Evolutionary conservation across 129 eudicot species (phyloP).

Genomic region (Artemisia argyi): DNA sequence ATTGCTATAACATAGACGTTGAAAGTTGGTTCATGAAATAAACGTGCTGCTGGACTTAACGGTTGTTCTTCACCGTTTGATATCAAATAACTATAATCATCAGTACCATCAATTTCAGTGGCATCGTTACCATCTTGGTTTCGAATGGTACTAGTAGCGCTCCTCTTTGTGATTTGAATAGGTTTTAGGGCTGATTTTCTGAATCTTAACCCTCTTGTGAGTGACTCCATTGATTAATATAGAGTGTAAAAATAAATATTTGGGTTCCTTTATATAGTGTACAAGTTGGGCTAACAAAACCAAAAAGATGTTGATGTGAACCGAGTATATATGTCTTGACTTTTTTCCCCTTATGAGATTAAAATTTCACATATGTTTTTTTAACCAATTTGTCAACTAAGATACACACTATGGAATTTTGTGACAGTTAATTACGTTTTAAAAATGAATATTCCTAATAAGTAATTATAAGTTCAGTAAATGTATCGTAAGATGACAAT

Average conservation of each 20-base stretch:
- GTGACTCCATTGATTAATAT: constrained; percentile 20
- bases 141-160: background rate
- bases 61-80: constrained; percentile 42
- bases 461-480: no score
- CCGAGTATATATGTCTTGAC: background rate
- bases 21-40: constrained; percentile 49
- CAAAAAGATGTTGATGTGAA: background rate
- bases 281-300: background rate
- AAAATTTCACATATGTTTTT: no score
- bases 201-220: constrained; percentile 1
- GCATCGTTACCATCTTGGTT: background rate
- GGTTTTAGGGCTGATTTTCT: constrained; percentile 1
- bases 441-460: no score
- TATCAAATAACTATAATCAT: background rate
- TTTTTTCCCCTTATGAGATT: no score
- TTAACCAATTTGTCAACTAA: no score
- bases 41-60: constrained; percentile 46
- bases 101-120: background rate
- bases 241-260: background rate
- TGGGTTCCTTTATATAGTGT: constrained; percentile 15
- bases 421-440: no score
- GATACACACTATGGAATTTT: no score
- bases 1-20: constrained; percentile 48
- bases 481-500: background rate
- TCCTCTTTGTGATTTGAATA: constrained; percentile 12